A percentile compares a stretch with the other conserved stretches of the same genome.
Conservation (phyloP, 805 yeast species). For the Jamesozyma rosinii region DNA sequence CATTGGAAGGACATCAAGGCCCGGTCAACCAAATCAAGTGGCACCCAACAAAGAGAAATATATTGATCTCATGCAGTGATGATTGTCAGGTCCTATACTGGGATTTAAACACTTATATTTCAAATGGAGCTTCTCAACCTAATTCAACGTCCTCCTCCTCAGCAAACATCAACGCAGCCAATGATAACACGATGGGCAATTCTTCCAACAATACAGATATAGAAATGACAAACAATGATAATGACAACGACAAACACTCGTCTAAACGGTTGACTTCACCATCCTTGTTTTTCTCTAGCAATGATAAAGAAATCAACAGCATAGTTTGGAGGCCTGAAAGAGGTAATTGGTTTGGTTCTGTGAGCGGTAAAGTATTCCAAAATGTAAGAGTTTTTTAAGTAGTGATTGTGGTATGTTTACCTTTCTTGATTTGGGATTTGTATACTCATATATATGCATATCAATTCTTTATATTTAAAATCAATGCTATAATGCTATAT, state of each 20-base stretch:
- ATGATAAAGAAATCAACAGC: slow-evolving; percentile 64
- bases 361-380: slow-evolving; percentile 32
- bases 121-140: neutral
- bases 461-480: too few species aligned
- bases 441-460: too few species aligned
- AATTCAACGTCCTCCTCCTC: neutral
- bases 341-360: slow-evolving; percentile 74
- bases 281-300: slow-evolving; percentile 43
- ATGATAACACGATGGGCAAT: neutral
- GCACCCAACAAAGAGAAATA: slow-evolving; percentile 64
- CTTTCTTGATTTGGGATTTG: too few species aligned
- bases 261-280: slow-evolving; percentile 20
- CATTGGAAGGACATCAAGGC: slow-evolving; percentile 56
- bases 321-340: slow-evolving; percentile 53
- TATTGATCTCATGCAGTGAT: slow-evolving; percentile 56
- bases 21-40: slow-evolving; percentile 68
- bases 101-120: slow-evolving; percentile 41
- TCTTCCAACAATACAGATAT: neutral
- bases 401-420: too few species aligned
- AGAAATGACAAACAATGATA: neutral
- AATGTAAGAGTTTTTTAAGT: slow-evolving; percentile 22
- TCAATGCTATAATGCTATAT: neutral
- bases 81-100: slow-evolving; percentile 66
- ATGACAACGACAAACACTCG: neutral
- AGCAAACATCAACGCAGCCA: neutral